Conservation (phyloP, 345 rosid genomes). For the Microcos paniculata region DNA sequence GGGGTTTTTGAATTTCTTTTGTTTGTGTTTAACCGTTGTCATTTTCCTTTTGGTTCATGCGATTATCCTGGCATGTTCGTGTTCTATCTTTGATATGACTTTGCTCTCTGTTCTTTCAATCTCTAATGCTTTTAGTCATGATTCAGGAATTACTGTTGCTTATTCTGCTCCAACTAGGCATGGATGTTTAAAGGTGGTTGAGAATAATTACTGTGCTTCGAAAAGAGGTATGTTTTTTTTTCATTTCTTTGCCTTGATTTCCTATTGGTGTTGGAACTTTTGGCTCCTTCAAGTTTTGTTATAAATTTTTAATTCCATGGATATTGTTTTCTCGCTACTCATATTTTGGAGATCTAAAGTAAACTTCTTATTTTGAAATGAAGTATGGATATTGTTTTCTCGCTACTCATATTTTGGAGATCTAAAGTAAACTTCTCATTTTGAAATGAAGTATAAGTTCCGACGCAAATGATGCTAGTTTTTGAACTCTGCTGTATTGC, state of each 20-base stretch:
- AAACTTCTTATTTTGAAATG: background rate
- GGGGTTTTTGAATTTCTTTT: background rate
- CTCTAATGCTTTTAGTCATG: constrained; percentile 22
- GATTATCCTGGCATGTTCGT: background rate
- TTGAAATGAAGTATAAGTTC: background rate
- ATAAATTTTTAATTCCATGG: background rate
- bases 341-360: background rate
- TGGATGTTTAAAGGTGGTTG: constrained; percentile 83
- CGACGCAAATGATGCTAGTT: background rate
- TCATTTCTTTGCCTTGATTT: background rate
- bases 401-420: background rate
- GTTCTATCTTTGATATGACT: constrained; percentile 8
- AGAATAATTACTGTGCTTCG: constrained; percentile 92
- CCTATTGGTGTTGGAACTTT: background rate
- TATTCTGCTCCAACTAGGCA: constrained; percentile 80
- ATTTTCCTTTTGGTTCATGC: background rate
- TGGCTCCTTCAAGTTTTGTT: background rate
- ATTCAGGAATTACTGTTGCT: constrained; percentile 71
- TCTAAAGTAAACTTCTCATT: background rate
- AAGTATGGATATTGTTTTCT: background rate
- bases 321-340: background rate
- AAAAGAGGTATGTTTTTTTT: constrained; percentile 56
- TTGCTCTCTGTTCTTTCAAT: constrained; percentile 13
- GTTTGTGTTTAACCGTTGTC: background rate
- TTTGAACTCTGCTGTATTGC: background rate